phyloP scores from a whole-genome alignment of 78 protist species.

The Dictyostelium intermedium region DNA sequence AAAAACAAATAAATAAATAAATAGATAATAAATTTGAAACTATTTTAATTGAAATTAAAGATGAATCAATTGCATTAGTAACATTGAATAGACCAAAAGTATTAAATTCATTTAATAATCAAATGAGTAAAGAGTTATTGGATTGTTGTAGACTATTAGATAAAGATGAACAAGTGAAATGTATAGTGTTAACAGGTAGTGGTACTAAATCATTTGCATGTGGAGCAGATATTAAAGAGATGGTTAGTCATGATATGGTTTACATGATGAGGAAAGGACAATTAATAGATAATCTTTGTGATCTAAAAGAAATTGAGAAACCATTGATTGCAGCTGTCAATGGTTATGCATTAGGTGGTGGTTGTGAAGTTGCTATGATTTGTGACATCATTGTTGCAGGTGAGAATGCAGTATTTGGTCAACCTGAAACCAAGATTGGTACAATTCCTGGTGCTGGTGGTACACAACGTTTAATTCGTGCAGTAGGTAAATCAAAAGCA shows the following conservation, averaged over 20 bases:
- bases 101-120: conserved; percentile 35
- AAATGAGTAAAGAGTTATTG: conserved; percentile 7
- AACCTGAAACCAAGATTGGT: conserved; percentile 97
- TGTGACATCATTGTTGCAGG: conserved; percentile 95
- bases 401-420: conserved; percentile 95
- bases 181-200: conserved; percentile 51
- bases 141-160: background rate
- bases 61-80: background rate
- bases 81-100: conserved; percentile 53
- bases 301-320: conserved; percentile 57
- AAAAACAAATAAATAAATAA: no score
- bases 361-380: conserved; percentile 98
- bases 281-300: conserved; percentile 69
- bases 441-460: conserved; percentile 99
- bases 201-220: conserved; percentile 58
- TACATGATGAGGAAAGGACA: conserved; percentile 40
- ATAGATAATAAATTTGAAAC: background rate
- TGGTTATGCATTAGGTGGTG: conserved; percentile 99
- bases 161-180: conserved; percentile 1
- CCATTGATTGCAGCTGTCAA: conserved; percentile 98
- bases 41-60: background rate
- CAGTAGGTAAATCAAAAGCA: conserved; percentile 97
- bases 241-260: conserved; percentile 63
- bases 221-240: conserved; percentile 97
- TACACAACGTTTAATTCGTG: conserved; percentile 95